phyloP scores from a whole-genome alignment of 441 rosid species.

The Geranium incanum region DNA sequence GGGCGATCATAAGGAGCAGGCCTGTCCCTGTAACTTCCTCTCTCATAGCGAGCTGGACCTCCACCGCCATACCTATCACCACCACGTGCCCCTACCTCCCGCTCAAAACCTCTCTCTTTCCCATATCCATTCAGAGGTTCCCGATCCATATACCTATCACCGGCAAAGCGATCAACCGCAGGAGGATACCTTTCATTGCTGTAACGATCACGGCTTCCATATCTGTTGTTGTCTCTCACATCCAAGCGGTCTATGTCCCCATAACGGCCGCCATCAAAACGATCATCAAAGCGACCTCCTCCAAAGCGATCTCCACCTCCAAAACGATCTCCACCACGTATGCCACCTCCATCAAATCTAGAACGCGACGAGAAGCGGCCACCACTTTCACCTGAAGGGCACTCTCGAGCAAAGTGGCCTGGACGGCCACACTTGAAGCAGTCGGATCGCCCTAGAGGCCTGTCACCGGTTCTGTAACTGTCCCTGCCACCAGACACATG shows the following conservation, averaged over 20 bases:
- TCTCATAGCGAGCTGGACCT: conserved; percentile 62
- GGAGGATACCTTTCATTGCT: conserved; percentile 20
- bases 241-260: conserved; percentile 27
- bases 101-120: conserved; percentile 61
- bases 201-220: conserved; percentile 21
- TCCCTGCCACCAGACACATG: conserved; percentile 8
- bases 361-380: conserved; percentile 68
- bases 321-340: no score
- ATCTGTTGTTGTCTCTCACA: conserved; percentile 13
- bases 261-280: conserved; percentile 27
- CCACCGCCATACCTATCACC: conserved; percentile 46
- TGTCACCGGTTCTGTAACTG: conserved; percentile 56
- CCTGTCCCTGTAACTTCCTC: conserved; percentile 61
- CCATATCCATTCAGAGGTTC: conserved; percentile 63
- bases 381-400: conserved; percentile 38
- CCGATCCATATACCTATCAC: conserved; percentile 68
- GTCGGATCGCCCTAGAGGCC: conserved; percentile 66
- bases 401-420: conserved; percentile 75
- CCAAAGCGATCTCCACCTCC: conserved; percentile 74
- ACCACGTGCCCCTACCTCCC: conserved; percentile 55
- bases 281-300: conserved; percentile 26
- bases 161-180: conserved; percentile 57
- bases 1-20: conserved; percentile 75
- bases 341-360: conserved; percentile 63
- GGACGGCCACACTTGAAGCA: conserved; percentile 90